These are phyloP conservation scores for Spatholobus suberectus DNA, from an alignment of 306 rosid genomes.

Conservation along the genomic window DNA sequence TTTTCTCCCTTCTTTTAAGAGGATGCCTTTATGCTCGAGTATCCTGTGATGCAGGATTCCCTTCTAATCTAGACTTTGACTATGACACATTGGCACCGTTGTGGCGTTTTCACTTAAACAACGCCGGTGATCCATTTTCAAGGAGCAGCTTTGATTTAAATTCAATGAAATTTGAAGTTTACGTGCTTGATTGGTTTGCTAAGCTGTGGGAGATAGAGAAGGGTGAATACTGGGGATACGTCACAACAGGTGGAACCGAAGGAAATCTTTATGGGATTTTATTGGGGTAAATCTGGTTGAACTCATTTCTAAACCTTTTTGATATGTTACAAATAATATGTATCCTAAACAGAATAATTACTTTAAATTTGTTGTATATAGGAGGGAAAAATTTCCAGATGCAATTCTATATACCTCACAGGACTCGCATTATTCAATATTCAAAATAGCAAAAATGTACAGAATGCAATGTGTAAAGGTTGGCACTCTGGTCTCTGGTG, in stretches of 20 bases:
- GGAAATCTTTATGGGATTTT: conserved; percentile 80
- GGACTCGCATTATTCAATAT: conserved; percentile 74
- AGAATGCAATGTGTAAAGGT: conserved; percentile 74
- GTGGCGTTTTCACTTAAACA: conserved; percentile 66
- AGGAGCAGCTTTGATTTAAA: conserved; percentile 61
- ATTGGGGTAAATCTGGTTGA: conserved; percentile 54
- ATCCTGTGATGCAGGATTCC: background rate
- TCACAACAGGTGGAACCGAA: conserved; percentile 78
- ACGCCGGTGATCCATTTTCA: conserved; percentile 74
- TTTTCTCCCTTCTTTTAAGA: no score
- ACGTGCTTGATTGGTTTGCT: conserved; percentile 81
- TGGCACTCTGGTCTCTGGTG: conserved; percentile 59
- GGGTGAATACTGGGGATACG: conserved; percentile 80
- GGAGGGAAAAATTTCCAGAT: conserved; percentile 74
- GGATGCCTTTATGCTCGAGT: no score
- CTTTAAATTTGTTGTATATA: background rate
- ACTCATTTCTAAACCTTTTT: no score
- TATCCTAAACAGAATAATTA: background rate
- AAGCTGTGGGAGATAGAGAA: conserved; percentile 73
- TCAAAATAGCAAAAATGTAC: conserved; percentile 77
- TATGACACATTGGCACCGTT: conserved; percentile 59
- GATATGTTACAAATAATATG: no score
- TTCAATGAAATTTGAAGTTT: conserved; percentile 65
- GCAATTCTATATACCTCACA: conserved; percentile 73
- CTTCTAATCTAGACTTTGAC: conserved; percentile 57